Conservation (phyloP, 768 basidiomycete species). For the Aureoboletus auriporus region DNA sequence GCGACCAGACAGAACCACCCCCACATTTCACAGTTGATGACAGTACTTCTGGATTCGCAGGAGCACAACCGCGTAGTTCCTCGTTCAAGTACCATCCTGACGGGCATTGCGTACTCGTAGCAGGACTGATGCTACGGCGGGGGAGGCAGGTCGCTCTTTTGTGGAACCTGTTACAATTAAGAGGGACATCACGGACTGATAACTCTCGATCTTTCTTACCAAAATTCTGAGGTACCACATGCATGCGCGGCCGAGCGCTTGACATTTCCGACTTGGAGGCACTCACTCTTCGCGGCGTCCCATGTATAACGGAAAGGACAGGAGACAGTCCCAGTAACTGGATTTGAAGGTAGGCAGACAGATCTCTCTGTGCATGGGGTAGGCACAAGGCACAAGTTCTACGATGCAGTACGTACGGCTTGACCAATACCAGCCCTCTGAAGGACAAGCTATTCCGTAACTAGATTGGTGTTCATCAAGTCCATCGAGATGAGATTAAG, state of each 20-base stretch:
- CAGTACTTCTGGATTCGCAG: constrained; percentile 7
- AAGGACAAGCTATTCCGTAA: constrained; percentile 6
- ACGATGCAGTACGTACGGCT: constrained; percentile 3
- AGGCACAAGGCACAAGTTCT: neutral
- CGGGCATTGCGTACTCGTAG: constrained; percentile 6
- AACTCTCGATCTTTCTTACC: constrained; percentile 1
- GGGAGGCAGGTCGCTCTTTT: constrained; percentile 10
- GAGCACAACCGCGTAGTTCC: constrained; percentile 7
- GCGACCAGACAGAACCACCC: constrained; percentile 44
- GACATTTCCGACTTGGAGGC: neutral
- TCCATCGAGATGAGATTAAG: neutral
- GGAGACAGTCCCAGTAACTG: neutral
- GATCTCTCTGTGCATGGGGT: constrained; percentile 10
- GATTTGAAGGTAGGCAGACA: constrained; percentile 8
- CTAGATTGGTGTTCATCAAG: constrained; percentile 6
- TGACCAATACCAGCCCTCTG: constrained; percentile 15
- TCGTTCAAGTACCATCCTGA: constrained; percentile 17
- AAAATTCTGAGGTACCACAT: constrained; percentile 8
- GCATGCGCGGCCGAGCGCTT: neutral
- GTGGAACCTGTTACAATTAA: constrained; percentile 7
- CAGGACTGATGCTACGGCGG: neutral
- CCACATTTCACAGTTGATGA: constrained; percentile 29
- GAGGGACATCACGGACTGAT: neutral
- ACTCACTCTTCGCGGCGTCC: constrained; percentile 2
- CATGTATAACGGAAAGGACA: constrained; percentile 9